Evolutionary conservation across 225 moss, liverwort and hornwort species (phyloP).

Genomic region (Neckera pumila): DNA sequence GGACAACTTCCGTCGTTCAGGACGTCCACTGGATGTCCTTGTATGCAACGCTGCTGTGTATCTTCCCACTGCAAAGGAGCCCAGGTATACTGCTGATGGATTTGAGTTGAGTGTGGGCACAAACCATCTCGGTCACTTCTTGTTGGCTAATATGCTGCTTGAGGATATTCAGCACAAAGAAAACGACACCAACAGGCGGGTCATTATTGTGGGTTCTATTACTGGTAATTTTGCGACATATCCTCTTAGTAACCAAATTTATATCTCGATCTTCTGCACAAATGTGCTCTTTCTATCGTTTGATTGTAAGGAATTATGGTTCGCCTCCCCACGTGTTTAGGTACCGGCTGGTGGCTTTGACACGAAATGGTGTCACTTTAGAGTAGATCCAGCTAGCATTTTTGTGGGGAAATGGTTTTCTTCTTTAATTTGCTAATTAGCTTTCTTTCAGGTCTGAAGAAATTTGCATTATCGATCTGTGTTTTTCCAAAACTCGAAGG

Average conservation of each 20-base stretch:
- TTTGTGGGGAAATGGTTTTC: neutral
- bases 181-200: slow-evolving; percentile 24
- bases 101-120: slow-evolving; percentile 93
- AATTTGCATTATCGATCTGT: neutral
- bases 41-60: slow-evolving; percentile 99
- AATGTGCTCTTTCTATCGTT: neutral
- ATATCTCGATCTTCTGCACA: neutral
- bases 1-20: slow-evolving; percentile 76
- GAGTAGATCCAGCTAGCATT: neutral
- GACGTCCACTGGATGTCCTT: slow-evolving; percentile 71
- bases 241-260: neutral
- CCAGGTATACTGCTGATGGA: slow-evolving; percentile 86
- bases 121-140: slow-evolving; percentile 93
- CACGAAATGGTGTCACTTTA: neutral
- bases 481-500: neutral
- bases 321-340: neutral
- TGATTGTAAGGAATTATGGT: neutral
- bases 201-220: slow-evolving; percentile 96
- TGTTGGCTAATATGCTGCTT: slow-evolving; percentile 62
- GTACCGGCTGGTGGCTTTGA: neutral
- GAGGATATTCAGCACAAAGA: slow-evolving; percentile 87
- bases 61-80: slow-evolving; percentile 92
- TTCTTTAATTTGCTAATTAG: neutral
- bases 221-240: slow-evolving; percentile 42
- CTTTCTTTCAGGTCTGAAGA: neutral